These are phyloP conservation scores for Xerocomellus chrysenteron DNA, from an alignment of 768 basidiomycete genomes.

Conservation along the genomic window DNA sequence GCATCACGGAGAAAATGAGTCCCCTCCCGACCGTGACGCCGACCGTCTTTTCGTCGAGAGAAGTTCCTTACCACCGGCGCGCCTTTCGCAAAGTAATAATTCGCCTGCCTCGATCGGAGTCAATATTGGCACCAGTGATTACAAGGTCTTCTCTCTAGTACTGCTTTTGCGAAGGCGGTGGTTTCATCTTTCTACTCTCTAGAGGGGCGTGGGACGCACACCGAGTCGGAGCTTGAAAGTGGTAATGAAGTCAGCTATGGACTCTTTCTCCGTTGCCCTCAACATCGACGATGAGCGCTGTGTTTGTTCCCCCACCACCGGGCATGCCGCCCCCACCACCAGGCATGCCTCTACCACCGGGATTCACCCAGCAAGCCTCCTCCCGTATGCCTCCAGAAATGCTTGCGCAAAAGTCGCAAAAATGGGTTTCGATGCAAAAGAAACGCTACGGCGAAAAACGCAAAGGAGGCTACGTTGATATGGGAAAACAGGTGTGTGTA, in stretches of 20 bases:
- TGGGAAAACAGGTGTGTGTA: conserved; percentile 84
- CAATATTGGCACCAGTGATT: too few species aligned
- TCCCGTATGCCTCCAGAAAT: conserved; percentile 60
- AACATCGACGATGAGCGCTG: conserved; percentile 34
- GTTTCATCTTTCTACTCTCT: too few species aligned
- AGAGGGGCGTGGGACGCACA: too few species aligned
- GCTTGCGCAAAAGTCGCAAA: conserved; percentile 89
- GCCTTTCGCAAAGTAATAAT: too few species aligned
- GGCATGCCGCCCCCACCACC: conserved; percentile 44
- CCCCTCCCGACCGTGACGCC: too few species aligned
- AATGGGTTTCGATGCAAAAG: conserved; percentile 94
- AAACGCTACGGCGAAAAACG: conserved; percentile 91
- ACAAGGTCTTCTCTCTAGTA: too few species aligned
- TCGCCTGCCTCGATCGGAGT: too few species aligned
- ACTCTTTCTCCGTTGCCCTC: conserved; percentile 27
- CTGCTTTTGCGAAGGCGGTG: too few species aligned
- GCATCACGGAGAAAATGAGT: too few species aligned
- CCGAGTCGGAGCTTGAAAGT: conserved; percentile 23
- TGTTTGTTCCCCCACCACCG: conserved; percentile 39
- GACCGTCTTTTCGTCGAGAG: too few species aligned
- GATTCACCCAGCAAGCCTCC: conserved; percentile 32
- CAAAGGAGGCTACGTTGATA: conserved; percentile 85
- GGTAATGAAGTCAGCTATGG: conserved; percentile 17
- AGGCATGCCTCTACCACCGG: conserved; percentile 40
- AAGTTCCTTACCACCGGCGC: too few species aligned